Conservation (phyloP, 345 rosid species). For the Firmiana major region DNA sequence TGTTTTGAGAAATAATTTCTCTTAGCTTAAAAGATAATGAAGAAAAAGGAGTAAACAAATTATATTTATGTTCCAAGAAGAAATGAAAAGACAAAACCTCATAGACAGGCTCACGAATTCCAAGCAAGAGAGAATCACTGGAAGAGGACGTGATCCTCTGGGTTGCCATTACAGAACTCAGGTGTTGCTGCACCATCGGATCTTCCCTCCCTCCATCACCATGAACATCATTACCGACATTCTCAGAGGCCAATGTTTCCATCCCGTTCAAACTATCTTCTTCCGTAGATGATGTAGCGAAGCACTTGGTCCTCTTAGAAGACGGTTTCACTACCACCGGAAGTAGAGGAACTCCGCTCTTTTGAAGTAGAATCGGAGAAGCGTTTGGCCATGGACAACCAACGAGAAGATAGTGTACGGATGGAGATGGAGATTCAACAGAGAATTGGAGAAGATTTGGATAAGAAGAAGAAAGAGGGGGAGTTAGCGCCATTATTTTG, state of each 20-base stretch:
- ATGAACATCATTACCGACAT: constrained; percentile 15
- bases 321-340: constrained; percentile 31
- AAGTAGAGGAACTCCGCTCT: constrained; percentile 25
- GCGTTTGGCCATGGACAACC: constrained; percentile 33
- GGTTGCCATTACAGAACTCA: constrained; percentile 5
- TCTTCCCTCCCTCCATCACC: constrained; percentile 36
- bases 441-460: constrained; percentile 33
- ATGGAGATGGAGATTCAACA: constrained; percentile 28
- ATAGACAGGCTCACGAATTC: constrained; percentile 89
- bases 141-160: constrained; percentile 33
- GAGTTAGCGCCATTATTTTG: constrained; percentile 42
- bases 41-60: neutral
- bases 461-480: constrained; percentile 24
- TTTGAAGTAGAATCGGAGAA: constrained; percentile 27
- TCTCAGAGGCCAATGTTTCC: constrained; percentile 38
- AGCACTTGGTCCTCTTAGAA: constrained; percentile 38
- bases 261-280: constrained; percentile 45
- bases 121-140: constrained; percentile 60
- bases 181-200: constrained; percentile 20
- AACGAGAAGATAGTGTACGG: constrained; percentile 38
- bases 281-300: constrained; percentile 54
- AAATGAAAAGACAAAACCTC: constrained; percentile 48
- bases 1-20: neutral
- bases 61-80: neutral
- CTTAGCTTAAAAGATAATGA: neutral